Evolutionary conservation across 2,329 filamentous ascomycete genomes (phyloP).

Genomic region (Hymenoscyphus repandus): DNA sequence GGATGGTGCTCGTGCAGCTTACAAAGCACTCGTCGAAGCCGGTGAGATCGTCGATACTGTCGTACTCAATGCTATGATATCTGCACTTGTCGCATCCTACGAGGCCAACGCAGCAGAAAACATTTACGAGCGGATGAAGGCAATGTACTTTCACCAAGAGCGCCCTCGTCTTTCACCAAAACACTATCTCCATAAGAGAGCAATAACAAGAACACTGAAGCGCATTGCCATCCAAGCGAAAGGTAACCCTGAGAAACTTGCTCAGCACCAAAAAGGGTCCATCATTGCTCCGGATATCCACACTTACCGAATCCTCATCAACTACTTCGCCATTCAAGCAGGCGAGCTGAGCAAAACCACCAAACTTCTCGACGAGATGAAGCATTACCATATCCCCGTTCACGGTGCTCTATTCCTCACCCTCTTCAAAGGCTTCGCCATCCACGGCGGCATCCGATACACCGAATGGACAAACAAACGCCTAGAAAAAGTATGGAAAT

Average conservation of each 20-base stretch:
- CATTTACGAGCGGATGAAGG: slow-evolving; percentile 81
- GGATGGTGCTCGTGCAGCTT: slow-evolving; percentile 68
- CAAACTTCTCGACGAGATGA: slow-evolving; percentile 76
- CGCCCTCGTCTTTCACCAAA: slow-evolving; percentile 28
- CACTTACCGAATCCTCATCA: slow-evolving; percentile 76
- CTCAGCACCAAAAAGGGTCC: slow-evolving; percentile 53
- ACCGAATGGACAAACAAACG: slow-evolving; percentile 67
- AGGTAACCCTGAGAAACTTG: slow-evolving; percentile 48
- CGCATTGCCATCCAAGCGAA: slow-evolving; percentile 52
- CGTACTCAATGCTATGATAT: slow-evolving; percentile 81
- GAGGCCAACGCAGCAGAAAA: slow-evolving; percentile 73
- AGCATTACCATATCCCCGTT: slow-evolving; percentile 57
- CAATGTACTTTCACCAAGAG: slow-evolving; percentile 23
- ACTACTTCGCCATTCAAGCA: slow-evolving; percentile 61
- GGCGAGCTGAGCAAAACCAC: slow-evolving; percentile 70
- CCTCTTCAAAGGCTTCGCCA: slow-evolving; percentile 75
- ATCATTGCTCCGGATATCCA: slow-evolving; percentile 67
- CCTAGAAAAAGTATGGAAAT: slow-evolving; percentile 63
- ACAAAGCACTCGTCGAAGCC: slow-evolving; percentile 74
- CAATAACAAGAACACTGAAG: slow-evolving; percentile 49
- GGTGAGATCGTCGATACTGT: slow-evolving; percentile 86
- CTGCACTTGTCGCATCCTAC: slow-evolving; percentile 68
- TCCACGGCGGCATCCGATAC: slow-evolving; percentile 61
- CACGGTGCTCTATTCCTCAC: slow-evolving; percentile 74
- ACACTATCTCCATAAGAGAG: slow-evolving; percentile 30